Evolutionary conservation across 495 filamentous ascomycete species (phyloP).

Genomic region (Letharia lupina): DNA sequence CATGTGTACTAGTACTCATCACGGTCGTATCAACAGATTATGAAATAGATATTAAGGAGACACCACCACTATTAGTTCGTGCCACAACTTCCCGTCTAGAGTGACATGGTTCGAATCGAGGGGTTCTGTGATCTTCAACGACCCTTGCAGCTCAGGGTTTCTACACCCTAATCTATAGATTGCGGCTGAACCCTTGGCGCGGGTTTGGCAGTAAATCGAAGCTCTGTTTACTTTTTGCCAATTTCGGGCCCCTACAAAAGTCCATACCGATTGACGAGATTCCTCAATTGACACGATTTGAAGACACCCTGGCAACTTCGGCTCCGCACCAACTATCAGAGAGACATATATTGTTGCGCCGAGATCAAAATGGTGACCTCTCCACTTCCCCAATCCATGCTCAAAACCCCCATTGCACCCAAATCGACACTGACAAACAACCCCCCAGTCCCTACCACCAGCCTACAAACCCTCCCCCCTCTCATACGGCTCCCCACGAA

Average conservation of each 20-base stretch:
- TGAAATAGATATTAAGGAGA: neutral
- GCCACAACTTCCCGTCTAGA: constrained; percentile 9
- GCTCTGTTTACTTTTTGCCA: constrained; percentile 15
- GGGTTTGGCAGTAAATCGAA: neutral
- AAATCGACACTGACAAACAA: neutral
- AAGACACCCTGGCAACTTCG: neutral
- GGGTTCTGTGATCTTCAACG: neutral
- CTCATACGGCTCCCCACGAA: constrained; percentile 58
- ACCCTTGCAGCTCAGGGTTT: neutral
- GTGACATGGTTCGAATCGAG: neutral
- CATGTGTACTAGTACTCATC: neutral
- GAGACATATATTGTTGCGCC: neutral
- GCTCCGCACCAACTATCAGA: neutral
- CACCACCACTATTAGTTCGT: constrained; percentile 1
- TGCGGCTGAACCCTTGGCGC: neutral
- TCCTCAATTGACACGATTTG: no score
- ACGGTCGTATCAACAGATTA: neutral
- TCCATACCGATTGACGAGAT: no score
- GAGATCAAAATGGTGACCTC: neutral
- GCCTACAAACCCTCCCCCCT: constrained; percentile 65
- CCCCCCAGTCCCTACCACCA: constrained; percentile 38
- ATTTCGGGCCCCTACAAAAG: neutral
- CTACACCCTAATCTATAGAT: no score
- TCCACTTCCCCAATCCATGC: neutral
- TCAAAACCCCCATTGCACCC: neutral